Evolutionary conservation across 352 stramenopile species (phyloP), one percentile per base, ranked within the genome.

Genomic region (Hyaloperonospora arabidopsidis): DNA sequence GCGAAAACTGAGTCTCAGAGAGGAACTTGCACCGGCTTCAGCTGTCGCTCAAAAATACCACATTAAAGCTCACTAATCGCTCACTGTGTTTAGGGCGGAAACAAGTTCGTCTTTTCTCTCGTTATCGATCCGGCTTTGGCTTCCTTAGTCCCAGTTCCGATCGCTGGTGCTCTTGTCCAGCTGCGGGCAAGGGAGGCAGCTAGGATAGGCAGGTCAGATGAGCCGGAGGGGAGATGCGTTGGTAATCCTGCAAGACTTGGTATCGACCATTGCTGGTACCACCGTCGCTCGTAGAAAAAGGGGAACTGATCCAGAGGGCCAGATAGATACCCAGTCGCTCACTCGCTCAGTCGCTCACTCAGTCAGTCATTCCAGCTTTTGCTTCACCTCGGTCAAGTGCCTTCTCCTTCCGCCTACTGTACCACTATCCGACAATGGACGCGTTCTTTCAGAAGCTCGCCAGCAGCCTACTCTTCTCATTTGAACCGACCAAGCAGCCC

Each of bases 361-460:
- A 43, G 29, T 46, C 15, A 28, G 43, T 70, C 69, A 78, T 58
- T 78, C 68, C 57, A 60, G 49, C 51, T 71, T 78, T 76, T 78
- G 63, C 66, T 60, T 61, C 48, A 47, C 36, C 28, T 21, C 17
- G n/a, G 38, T 15, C 51, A 74, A 71, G 39, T 46, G 41, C 49
- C 41, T 57, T 39, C 45, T 43, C 32, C 17, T 35, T 10, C 36
- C 12, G 35, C n/a, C 35, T 18, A 5, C 12, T 15, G 3, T 5
- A 5, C n/a, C 36, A 36, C 19, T 29, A n/a, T n/a, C 11, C 14
- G 14, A 58, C 17, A 64, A 81, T 81, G 72, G 72, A 81, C 60
- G 67, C 63, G 47, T 82, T 70, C 46, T 41, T 75, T 19, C 59
- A 68, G 43, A 72, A 70, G 45, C 47, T 71, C 52, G 47, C 63